Evolutionary conservation across 2,329 filamentous ascomycete genomes (phyloP), one percentile per base, ranked within the genome.

Genomic region (Arthrobotrys entomopaga): DNA sequence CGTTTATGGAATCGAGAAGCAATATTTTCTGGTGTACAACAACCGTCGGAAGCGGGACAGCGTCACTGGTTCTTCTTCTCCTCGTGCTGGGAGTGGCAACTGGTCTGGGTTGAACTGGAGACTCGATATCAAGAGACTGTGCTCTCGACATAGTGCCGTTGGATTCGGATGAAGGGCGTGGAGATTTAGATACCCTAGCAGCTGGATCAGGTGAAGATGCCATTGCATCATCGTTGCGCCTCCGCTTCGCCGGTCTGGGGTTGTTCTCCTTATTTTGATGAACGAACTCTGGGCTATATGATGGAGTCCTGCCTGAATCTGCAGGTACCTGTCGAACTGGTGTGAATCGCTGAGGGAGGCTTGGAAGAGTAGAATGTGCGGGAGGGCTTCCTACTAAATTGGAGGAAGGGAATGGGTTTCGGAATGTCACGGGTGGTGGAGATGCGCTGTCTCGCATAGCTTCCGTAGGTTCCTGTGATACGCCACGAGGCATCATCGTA

Each of bases 361-460:
- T 34, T 3, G 48, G n/a, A n/a, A 53, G 24, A 34, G 60, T 13
- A n/a, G 46, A 7, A 20, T 42, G 34, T 16, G 1, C 26, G 26
- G 67, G 60, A 40, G 53, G 38, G 8, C 50, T 38, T 24, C 54
- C 48, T 1, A 53, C 52, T 13, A 60, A n/a, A 24, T 38, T 48
- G 1, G 59, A 54, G 0, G 59, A 38, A 54, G 53, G 43, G 16
- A 65, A 72, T 48, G 60, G 60, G 19, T 72, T 64, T 60, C 67
- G 43, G 48, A 65, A 72, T 8, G 29, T 15, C 19, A 65, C 49
- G 38, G 59, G 58, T 5, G 52, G 65, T 10, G 65, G 67, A 22
- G 67, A 65, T 40, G 34, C 20, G 50, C 67, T 72, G 42, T 72
- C 67, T 16, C 61, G 16, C 48, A 72, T 72, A 1, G 52, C n/a